Evolutionary conservation across 176 grass and related monocot genomes (phyloP), one percentile per base, ranked within the genome.

Genomic region (Aechmea fasciata): DNA sequence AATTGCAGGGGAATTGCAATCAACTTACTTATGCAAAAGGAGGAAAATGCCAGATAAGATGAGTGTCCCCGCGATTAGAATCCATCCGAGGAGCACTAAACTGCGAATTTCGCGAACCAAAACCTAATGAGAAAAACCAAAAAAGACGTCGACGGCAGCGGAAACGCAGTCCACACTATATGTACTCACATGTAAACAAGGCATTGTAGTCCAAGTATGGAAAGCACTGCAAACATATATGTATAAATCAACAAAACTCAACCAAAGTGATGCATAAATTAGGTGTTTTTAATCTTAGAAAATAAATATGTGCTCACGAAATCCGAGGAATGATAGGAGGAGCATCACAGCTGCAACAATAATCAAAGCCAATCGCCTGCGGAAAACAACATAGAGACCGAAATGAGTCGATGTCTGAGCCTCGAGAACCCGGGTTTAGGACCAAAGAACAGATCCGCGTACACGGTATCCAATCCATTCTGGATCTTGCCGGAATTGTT

Each of bases 401-500:
- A 61, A n/a, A 6, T 13, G 9, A 41, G 3, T 3, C 47, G 65
- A 59, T 9, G 54, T 18, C 14, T 9, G 14, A 11, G 2, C 54
- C 3, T 18, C 6, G 54, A 59, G 10, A 59, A 59, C 9, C 14
- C 2, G 15, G 52, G 2, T 18, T 71, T 3, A 23, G 48, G 57
- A 50, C 3, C 10, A 19, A 65, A 50, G 3, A 26, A 15, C 29
- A 11, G 2, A 11, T 24, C 12, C 13, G 14, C 79, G 13, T 85
- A 92, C 93, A 83, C 74, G 53, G 64, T 80, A 22, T 85, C 65
- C 8, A 97, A 65, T 13, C 65, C 77, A 8, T 69, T 49, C 55
- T 78, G 73, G 57, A 97, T 92, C 65, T 68, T 90, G 57, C 67
- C 70, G 1, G 93, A 87, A 61, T 97, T 97, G 62, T 71, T 81